A percentile compares a stretch with the other conserved stretches of the same genome.
These are phyloP conservation scores for Sporothrix variecibatus DNA, from an alignment of 2,329 filamentous ascomycete genomes.

Conservation along the genomic window DNA sequence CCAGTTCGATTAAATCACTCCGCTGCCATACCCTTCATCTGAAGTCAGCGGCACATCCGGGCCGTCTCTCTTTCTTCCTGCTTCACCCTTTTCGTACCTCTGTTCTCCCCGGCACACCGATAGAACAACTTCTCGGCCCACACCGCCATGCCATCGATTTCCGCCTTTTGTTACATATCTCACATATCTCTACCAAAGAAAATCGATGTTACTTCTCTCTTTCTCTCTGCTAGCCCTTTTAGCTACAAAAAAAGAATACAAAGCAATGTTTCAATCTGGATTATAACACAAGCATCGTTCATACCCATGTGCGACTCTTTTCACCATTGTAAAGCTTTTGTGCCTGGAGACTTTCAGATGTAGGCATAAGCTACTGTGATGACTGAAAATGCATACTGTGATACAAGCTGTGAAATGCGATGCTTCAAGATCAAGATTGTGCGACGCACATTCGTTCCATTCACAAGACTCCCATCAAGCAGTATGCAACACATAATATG, in stretches of 20 bases:
- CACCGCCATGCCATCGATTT: not conserved
- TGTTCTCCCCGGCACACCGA: not conserved
- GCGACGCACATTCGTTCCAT: too few species aligned
- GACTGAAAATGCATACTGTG: too few species aligned
- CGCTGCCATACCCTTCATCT: not conserved
- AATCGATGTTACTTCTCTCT: not conserved
- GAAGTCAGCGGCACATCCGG: not conserved
- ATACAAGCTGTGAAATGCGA: not conserved
- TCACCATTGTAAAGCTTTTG: not conserved
- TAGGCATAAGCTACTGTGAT: too few species aligned
- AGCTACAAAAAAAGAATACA: not conserved
- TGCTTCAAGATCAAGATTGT: too few species aligned
- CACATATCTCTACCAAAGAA: not conserved
- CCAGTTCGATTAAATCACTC: conserved; percentile 19
- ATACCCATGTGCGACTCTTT: not conserved
- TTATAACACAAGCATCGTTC: not conserved
- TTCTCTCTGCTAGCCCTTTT: not conserved
- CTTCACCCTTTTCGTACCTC: not conserved
- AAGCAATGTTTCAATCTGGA: not conserved
- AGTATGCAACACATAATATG: too few species aligned
- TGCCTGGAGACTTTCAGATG: too few species aligned
- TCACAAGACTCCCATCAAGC: too few species aligned
- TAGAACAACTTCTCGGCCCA: not conserved
- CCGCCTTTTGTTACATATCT: not conserved
- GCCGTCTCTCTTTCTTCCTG: not conserved